Evolutionary conservation across 495 filamentous ascomycete genomes (phyloP).

Genomic region (Hypoxylon perforatum): DNA sequence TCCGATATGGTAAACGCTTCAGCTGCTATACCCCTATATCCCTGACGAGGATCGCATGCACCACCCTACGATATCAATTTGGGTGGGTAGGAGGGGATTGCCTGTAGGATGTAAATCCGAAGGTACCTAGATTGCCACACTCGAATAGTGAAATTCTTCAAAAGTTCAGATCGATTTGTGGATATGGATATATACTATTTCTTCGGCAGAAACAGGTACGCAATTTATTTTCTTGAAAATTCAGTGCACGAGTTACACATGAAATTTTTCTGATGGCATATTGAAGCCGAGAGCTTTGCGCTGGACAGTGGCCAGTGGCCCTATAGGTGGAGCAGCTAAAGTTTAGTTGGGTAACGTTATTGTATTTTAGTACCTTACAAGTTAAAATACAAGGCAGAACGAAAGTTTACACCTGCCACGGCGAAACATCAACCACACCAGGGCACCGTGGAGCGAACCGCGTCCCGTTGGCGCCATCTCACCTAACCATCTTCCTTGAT

Average conservation of each 20-base stretch:
- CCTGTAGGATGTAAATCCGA: slow-evolving; percentile 5
- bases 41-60: neutral
- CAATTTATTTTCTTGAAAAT: no score
- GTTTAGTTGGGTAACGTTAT: neutral
- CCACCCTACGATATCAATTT: neutral
- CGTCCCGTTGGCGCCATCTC: neutral
- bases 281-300: slow-evolving; percentile 17
- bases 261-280: slow-evolving; percentile 18
- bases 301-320: neutral
- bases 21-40: neutral
- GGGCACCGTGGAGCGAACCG: slow-evolving; percentile 12
- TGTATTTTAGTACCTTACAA: neutral
- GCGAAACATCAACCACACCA: neutral
- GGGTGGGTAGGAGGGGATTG: neutral
- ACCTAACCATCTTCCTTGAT: neutral
- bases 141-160: neutral
- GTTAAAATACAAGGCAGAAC: no score
- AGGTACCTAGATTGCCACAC: neutral
- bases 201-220: neutral
- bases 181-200: neutral
- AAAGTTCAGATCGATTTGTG: neutral
- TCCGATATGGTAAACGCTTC: neutral
- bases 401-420: neutral
- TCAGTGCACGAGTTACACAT: slow-evolving; percentile 1
- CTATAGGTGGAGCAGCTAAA: slow-evolving; percentile 17